A percentile compares a stretch with the other conserved stretches of the same genome.
These are phyloP conservation scores for Tylopilus orsonianus DNA, from an alignment of 1,284 basidiomycete genomes.

Conservation along the genomic window DNA sequence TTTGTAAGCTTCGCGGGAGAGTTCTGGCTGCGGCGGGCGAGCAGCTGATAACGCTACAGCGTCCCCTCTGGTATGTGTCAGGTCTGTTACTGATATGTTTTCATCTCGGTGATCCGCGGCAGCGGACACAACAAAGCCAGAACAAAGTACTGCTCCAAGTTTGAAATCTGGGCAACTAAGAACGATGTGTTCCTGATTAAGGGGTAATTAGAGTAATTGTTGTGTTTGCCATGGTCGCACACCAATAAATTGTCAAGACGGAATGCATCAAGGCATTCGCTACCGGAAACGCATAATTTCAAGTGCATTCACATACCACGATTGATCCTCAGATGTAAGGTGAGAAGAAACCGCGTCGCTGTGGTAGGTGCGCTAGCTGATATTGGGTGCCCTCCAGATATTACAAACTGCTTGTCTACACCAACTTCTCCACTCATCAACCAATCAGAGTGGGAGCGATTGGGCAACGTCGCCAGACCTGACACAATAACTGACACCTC, in stretches of 20 bases:
- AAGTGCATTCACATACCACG: background rate
- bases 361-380: constrained; percentile 1
- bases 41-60: background rate
- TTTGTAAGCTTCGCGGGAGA: background rate
- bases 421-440: constrained; percentile 13
- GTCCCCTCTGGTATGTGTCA: too few relatives aligned
- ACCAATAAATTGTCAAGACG: too few relatives aligned
- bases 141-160: background rate
- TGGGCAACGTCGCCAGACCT: constrained; percentile 8
- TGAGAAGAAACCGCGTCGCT: background rate
- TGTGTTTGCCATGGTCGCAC: background rate
- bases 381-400: constrained; percentile 14
- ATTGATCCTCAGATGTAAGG: background rate
- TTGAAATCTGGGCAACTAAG: background rate
- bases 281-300: background rate
- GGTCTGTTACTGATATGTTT: background rate
- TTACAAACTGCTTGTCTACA: constrained; percentile 19
- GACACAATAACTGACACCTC: constrained; percentile 5
- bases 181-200: background rate
- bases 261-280: too few relatives aligned
- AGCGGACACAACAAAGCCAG: background rate
- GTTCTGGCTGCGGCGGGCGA: background rate
- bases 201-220: background rate
- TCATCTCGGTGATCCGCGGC: background rate
- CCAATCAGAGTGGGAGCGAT: constrained; percentile 16